Base-by-base conservation (phyloP, 2,329 filamentous ascomycete species). In the Monilinia fructicola region DNA sequence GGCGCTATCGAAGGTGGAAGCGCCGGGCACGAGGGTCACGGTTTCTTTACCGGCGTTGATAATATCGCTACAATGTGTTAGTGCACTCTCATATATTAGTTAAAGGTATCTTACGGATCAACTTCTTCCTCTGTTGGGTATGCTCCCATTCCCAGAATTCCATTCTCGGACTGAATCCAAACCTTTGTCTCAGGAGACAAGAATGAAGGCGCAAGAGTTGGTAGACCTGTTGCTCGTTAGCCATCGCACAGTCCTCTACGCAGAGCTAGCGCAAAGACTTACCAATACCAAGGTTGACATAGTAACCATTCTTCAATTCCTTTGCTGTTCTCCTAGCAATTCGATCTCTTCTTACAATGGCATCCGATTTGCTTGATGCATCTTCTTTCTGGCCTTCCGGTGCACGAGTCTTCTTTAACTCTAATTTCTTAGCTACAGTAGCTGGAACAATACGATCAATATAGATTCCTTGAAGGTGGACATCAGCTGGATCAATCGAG, bases 31-130 rank as follows among this genome's bases (percentile, higher is more conserved):
- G 0, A 94, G 83, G 0, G 91, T 95, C 0, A 93, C 90, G 0
- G 91, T 95, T 76, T 95, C 91, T 76, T 95, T 95, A 66, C 91
- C 91, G 0, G 92, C 91, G 72, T 95, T 95, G 79, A 95, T 89
- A 70, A 93, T 86, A 73, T 93, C 91, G 14, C 67, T 68, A 12
- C 14, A 4, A 1, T 16, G 11, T 23, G 7, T 67, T 44, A 67
- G 14, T 31, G 18, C 2, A 21, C 4, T 0, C 4, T 21, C 9
- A 38, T 18, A 9, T 9, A 18, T 21, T n/a, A 11, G 16, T 31
- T 42, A 3, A n/a, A 40, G 14, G 42, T 16, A 38, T n/a, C 58
- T 31, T 52, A 68, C 67, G 89, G 80, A 74, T 95, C 91, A 56
- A 92, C 85, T 68, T 90, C 82, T 1, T 87, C 87, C 69, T 87